Base-by-base conservation (phyloP, 129 eudicot genomes). In the Rutidosis leptorrhynchoides region DNA sequence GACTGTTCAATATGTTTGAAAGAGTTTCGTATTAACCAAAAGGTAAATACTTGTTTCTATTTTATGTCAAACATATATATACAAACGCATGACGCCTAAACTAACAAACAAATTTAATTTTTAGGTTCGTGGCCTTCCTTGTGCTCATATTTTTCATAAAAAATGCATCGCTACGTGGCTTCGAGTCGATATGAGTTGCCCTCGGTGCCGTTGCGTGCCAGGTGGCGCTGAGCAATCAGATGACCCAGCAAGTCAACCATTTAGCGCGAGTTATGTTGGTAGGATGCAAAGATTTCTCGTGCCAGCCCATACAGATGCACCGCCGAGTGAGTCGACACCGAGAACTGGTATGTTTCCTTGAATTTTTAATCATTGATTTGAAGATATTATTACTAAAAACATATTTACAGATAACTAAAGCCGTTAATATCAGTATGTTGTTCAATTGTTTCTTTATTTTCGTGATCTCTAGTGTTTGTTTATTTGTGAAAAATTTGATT, bases 161-260 rank as follows among this genome's bases (percentile, higher is more conserved):
- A 87, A 79, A 71, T 92, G 98, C 87, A 92, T 92, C 58, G 98
- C 88, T 55, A 87, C 83, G 78, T 92, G 98, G 98, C 98, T 92
- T 48, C 73, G 87, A 66, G 67, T 92, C 37, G 88, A 92, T 46
- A 83, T 79, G 53, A 92, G 80, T 74, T 92, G 98, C 76, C 98
- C 98, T 26, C 77, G 98, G 62, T 92, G 98, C 54, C 96, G 98
- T 2, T 88, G 91, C 69, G 76, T 80, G 52, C 82, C 80, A 2
- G 69, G 85, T 48, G 89, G 88, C 43, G 53, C 87, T 27, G 92
- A 82, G 29, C 80, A 66, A 26, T 27, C 81, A 16, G 20, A 87
- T 19, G 75, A 81, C 48, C 80, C 90, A 24, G 52, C 94, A 33
- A 37, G 88, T 42, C 95, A 81, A 70, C 78, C 96, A 4, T 68